Percentiles rank a stretch among this genome's conserved stretches.
phyloP scores from a whole-genome alignment of 495 filamentous ascomycete genomes.

The Pseudevernia furfuracea region DNA sequence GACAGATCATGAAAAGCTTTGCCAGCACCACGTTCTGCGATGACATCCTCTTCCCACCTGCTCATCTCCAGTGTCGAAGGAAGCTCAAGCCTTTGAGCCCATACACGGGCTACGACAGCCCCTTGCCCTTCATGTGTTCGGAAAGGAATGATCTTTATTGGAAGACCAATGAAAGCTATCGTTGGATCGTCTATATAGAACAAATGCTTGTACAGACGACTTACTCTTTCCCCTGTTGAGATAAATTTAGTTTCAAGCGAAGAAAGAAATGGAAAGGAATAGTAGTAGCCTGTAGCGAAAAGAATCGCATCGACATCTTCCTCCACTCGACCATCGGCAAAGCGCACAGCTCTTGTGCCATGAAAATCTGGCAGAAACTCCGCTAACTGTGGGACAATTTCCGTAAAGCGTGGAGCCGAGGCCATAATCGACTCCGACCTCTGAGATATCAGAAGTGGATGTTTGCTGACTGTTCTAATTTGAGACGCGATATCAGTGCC shows the following conservation, averaged over 20 bases:
- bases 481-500: constrained; percentile 75
- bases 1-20: constrained; percentile 56
- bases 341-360: constrained; percentile 43
- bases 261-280: constrained; percentile 61
- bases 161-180: constrained; percentile 66
- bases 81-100: constrained; percentile 56
- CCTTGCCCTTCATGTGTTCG: constrained; percentile 71
- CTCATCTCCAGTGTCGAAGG: constrained; percentile 57
- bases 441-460: constrained; percentile 47
- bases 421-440: constrained; percentile 36
- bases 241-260: constrained; percentile 52
- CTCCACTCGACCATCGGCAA: constrained; percentile 48
- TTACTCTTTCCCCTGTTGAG: constrained; percentile 58
- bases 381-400: constrained; percentile 52
- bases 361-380: constrained; percentile 43
- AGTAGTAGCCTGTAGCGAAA: constrained; percentile 71
- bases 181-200: constrained; percentile 71
- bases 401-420: constrained; percentile 32
- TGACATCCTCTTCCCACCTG: constrained; percentile 48
- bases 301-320: constrained; percentile 56
- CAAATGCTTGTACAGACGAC: constrained; percentile 66
- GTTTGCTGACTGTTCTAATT: constrained; percentile 48
- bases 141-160: constrained; percentile 78
- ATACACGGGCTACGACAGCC: constrained; percentile 67
- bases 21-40: constrained; percentile 40